Evolutionary conservation across 2,329 filamentous ascomycete species (phyloP).

Genomic region (Aureobasidium leucospermi): DNA sequence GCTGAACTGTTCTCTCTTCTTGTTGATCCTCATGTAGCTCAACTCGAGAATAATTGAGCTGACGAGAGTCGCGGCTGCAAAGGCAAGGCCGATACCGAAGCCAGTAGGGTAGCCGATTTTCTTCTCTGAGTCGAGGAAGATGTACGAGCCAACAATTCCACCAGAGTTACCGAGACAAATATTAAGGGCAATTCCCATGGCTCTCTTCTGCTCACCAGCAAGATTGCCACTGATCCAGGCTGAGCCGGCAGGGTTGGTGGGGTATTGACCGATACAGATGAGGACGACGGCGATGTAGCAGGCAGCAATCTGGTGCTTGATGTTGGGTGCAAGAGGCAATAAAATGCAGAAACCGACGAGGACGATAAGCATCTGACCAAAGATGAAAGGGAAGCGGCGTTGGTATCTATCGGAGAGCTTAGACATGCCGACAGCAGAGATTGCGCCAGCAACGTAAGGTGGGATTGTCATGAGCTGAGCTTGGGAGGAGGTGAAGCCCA

Average conservation of each 20-base stretch:
- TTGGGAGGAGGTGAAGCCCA: slow-evolving; percentile 20
- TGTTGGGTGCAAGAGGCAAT: slow-evolving; percentile 17
- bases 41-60: slow-evolving; percentile 26
- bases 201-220: slow-evolving; percentile 47
- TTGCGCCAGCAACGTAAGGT: slow-evolving; percentile 24
- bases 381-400: slow-evolving; percentile 22
- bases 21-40: slow-evolving; percentile 24
- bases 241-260: slow-evolving; percentile 48
- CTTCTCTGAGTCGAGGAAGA: slow-evolving; percentile 30
- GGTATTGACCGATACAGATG: slow-evolving; percentile 49
- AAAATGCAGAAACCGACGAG: slow-evolving; percentile 28
- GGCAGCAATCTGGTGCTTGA: slow-evolving; percentile 33
- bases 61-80: slow-evolving; percentile 20
- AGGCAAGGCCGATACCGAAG: slow-evolving; percentile 28
- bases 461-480: slow-evolving; percentile 24
- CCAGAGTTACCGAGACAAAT: slow-evolving; percentile 41
- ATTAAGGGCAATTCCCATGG: slow-evolving; percentile 50
- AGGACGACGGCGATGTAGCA: slow-evolving; percentile 29
- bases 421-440: slow-evolving; percentile 24
- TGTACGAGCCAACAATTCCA: slow-evolving; percentile 57
- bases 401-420: slow-evolving; percentile 23
- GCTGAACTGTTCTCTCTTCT: slow-evolving; percentile 26
- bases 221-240: slow-evolving; percentile 56
- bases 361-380: slow-evolving; percentile 35
- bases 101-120: slow-evolving; percentile 30